phyloP scores from a whole-genome alignment of 1,284 basidiomycete species.

The Sanghuangporus baumii region DNA sequence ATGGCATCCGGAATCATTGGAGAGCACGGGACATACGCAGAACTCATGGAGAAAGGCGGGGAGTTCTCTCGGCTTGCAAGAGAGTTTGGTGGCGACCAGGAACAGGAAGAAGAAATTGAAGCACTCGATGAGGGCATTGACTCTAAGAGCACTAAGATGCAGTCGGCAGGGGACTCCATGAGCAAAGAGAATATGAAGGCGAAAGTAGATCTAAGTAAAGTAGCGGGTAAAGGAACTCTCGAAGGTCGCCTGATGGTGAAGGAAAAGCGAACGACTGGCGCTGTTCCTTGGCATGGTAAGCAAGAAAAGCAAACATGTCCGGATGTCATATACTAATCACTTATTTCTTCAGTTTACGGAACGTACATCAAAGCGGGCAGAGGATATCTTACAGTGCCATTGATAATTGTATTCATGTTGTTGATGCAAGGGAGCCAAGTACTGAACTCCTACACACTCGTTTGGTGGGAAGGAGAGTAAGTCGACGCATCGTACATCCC shows the following conservation, averaged over 20 bases:
- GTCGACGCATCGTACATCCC: constrained; percentile 22
- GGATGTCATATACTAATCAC: not conserved
- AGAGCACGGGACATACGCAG: constrained; percentile 60
- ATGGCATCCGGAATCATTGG: constrained; percentile 52
- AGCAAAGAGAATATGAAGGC: constrained; percentile 38
- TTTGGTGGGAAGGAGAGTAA: constrained; percentile 69
- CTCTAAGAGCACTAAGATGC: constrained; percentile 13
- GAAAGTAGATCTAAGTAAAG: constrained; percentile 33
- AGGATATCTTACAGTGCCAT: constrained; percentile 51
- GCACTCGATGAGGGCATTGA: constrained; percentile 25
- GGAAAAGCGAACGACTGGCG: constrained; percentile 61
- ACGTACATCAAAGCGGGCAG: constrained; percentile 61
- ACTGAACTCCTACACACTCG: constrained; percentile 54
- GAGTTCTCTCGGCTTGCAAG: constrained; percentile 56
- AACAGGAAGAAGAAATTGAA: constrained; percentile 36
- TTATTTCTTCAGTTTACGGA: constrained; percentile 48
- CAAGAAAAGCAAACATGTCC: not conserved
- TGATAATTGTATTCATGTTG: constrained; percentile 49
- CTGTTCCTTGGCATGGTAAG: constrained; percentile 50
- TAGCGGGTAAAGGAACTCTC: constrained; percentile 55
- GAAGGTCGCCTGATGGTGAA: constrained; percentile 60
- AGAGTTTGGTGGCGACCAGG: constrained; percentile 56
- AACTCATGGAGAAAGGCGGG: constrained; percentile 48
- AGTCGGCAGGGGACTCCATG: constrained; percentile 15
- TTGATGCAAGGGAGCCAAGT: constrained; percentile 62